Evolutionary conservation across 169 alveolate species (phyloP).

Genomic region (Cryptosporidium muris): DNA sequence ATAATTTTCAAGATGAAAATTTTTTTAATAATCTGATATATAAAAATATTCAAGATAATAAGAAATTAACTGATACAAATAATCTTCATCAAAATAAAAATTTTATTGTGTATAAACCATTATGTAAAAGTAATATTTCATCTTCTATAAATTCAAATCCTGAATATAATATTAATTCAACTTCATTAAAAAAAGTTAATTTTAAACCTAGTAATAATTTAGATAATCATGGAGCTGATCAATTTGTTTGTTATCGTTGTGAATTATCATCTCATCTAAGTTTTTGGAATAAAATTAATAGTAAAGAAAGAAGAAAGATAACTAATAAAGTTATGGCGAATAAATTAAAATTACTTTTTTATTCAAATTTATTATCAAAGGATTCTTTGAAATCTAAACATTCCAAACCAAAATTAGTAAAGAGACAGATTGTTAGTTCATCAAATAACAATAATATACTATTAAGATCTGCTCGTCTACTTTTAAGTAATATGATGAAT

Average conservation of each 20-base stretch:
- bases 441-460: background rate
- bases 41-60: background rate
- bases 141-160: background rate
- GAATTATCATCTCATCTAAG: slow-evolving; percentile 17
- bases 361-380: background rate
- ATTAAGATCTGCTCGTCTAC: slow-evolving; percentile 21
- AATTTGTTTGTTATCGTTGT: slow-evolving; percentile 37
- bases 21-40: slow-evolving; percentile 27
- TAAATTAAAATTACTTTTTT: slow-evolving; percentile 17
- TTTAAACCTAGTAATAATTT: background rate
- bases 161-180: background rate
- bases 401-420: background rate
- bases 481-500: slow-evolving; percentile 22
- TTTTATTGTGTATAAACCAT: slow-evolving; percentile 47
- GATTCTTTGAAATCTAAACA: background rate
- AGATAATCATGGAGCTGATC: background rate
- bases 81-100: slow-evolving; percentile 4
- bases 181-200: no score
- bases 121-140: background rate
- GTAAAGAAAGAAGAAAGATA: slow-evolving; percentile 19
- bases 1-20: slow-evolving; percentile 5
- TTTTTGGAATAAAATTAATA: slow-evolving; percentile 17
- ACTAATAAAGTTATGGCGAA: slow-evolving; percentile 57
- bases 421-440: background rate
- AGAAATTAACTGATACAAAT: no score